phyloP scores from a whole-genome alignment of 2,329 filamentous ascomycete genomes.

The Lizonia empirigonia region DNA sequence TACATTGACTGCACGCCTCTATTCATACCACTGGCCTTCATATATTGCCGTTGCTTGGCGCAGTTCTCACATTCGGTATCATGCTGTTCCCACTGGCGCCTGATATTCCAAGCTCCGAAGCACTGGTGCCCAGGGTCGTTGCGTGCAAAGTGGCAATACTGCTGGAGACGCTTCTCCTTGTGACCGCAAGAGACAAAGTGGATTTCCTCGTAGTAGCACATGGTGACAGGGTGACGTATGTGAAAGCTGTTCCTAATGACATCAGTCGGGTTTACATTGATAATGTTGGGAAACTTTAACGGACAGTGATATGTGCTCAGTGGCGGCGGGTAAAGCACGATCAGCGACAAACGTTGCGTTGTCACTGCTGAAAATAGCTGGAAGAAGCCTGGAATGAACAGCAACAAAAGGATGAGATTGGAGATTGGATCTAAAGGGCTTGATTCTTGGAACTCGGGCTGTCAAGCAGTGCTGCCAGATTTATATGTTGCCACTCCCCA shows the following conservation, averaged over 20 bases:
- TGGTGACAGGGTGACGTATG: constrained; percentile 35
- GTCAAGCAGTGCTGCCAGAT: not conserved
- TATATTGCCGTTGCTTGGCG: constrained; percentile 6
- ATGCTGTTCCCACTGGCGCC: constrained; percentile 61
- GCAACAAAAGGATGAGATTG: not conserved
- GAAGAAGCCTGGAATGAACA: not conserved
- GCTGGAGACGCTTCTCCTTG: constrained; percentile 63
- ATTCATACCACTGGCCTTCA: not conserved
- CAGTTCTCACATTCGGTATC: constrained; percentile 40
- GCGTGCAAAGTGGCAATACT: constrained; percentile 75
- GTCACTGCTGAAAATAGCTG: not conserved
- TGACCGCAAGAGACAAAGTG: constrained; percentile 67
- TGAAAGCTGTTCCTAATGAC: not conserved
- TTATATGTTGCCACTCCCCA: not conserved
- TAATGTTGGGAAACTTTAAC: not conserved
- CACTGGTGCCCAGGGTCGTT: constrained; percentile 74
- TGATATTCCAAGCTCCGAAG: constrained; percentile 68
- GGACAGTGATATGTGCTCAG: not conserved
- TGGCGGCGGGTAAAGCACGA: not conserved
- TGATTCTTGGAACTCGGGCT: not conserved
- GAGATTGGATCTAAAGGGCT: not conserved
- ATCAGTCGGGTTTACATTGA: not conserved
- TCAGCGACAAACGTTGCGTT: not conserved
- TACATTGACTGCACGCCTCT: not conserved
- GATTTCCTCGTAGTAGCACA: constrained; percentile 76